These are phyloP conservation scores for Agrocybe chaxingu DNA, from an alignment of 768 basidiomycete genomes.

Conservation along the genomic window DNA sequence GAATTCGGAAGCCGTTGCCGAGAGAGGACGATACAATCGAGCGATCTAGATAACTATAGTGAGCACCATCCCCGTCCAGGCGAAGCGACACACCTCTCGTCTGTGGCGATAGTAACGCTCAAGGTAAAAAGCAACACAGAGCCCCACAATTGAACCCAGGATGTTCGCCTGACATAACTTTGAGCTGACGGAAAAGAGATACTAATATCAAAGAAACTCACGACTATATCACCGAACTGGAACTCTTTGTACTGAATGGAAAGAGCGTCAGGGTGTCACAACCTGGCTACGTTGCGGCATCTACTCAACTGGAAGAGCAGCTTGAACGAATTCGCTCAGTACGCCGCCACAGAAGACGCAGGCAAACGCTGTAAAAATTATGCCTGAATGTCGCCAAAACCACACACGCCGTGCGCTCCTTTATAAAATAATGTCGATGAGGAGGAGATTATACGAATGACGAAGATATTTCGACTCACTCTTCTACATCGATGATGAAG, in stretches of 20 bases:
- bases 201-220: constrained; percentile 25
- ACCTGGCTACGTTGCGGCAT: background rate
- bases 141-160: constrained; percentile 66
- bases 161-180: constrained; percentile 64
- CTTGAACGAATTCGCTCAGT: constrained; percentile 79
- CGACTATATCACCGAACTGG: constrained; percentile 68
- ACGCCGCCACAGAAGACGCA: constrained; percentile 83
- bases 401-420: constrained; percentile 80
- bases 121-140: constrained; percentile 62
- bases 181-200: background rate
- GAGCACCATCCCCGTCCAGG: background rate
- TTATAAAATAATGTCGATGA: background rate
- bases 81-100: constrained; percentile 56
- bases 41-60: constrained; percentile 49
- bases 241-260: constrained; percentile 61
- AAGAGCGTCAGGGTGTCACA: background rate
- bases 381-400: constrained; percentile 77
- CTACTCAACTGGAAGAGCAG: constrained; percentile 63
- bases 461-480: constrained; percentile 45
- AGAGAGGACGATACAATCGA: constrained; percentile 73
- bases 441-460: background rate
- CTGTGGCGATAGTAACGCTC: constrained; percentile 77
- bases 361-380: constrained; percentile 64
- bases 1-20: constrained; percentile 47
- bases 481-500: constrained; percentile 85